These are phyloP conservation scores for Boletus eberwhitei DNA, from an alignment of 768 basidiomycete species.

Conservation along the genomic window DNA sequence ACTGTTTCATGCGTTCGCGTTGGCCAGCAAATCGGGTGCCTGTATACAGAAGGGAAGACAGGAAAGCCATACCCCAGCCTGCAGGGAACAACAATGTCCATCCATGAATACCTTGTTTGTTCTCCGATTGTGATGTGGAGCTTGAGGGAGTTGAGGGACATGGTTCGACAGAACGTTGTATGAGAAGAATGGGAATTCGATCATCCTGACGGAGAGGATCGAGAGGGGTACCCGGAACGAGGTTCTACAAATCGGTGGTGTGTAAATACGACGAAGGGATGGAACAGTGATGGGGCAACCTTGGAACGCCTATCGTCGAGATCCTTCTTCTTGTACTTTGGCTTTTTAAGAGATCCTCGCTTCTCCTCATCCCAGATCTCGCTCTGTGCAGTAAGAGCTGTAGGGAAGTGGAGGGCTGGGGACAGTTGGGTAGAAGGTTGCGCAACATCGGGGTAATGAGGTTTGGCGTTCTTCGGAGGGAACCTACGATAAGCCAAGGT, in stretches of 20 bases:
- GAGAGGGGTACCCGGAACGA: constrained; percentile 75
- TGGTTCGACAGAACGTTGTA: constrained; percentile 71
- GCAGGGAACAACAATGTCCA: constrained; percentile 85
- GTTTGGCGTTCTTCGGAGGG: constrained; percentile 74
- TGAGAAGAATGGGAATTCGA: constrained; percentile 77
- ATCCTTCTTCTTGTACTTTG: constrained; percentile 77
- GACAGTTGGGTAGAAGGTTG: constrained; percentile 27
- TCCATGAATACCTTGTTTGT: constrained; percentile 59
- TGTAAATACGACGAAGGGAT: neutral
- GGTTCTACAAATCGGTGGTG: constrained; percentile 45
- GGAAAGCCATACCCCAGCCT: constrained; percentile 91
- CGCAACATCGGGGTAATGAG: constrained; percentile 26
- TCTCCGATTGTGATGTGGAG: constrained; percentile 22
- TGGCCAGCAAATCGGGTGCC: constrained; percentile 85
- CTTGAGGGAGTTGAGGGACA: constrained; percentile 10
- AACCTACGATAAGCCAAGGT: constrained; percentile 47
- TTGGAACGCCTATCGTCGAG: constrained; percentile 78
- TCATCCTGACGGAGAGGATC: constrained; percentile 70
- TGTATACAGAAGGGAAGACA: constrained; percentile 76
- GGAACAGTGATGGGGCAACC: constrained; percentile 36
- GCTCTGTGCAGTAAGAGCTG: constrained; percentile 55
- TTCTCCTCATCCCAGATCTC: constrained; percentile 69
- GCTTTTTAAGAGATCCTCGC: constrained; percentile 52
- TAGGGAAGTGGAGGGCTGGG: constrained; percentile 46
- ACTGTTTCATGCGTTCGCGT: constrained; percentile 75